These are phyloP conservation scores for Glycine tomentella DNA, from an alignment of 306 rosid genomes.

Conservation along the genomic window DNA sequence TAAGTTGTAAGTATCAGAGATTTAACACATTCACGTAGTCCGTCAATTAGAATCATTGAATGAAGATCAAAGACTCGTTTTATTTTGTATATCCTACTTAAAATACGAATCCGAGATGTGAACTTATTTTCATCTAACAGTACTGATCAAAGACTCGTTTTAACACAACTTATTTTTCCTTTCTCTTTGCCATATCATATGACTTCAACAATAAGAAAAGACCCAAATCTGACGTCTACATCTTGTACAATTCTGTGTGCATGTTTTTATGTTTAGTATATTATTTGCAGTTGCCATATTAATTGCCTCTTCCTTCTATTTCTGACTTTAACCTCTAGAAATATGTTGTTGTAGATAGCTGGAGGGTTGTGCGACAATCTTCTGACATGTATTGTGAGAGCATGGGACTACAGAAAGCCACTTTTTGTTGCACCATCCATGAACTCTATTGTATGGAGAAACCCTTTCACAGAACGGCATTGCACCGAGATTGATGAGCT, in stretches of 20 bases:
- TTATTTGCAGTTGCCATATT: not conserved
- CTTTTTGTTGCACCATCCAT: conserved; percentile 87
- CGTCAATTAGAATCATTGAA: not conserved
- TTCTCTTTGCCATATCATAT: not conserved
- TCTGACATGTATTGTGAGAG: conserved; percentile 77
- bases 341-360: conserved; percentile 60
- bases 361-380: conserved; percentile 87
- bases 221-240: not conserved
- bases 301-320: not conserved
- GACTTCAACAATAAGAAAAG: not conserved
- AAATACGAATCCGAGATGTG: not conserved
- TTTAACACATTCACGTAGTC: not conserved
- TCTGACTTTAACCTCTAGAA: not conserved
- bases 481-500: conserved; percentile 68
- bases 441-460: conserved; percentile 76
- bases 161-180: too few species aligned
- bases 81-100: not conserved
- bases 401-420: conserved; percentile 88
- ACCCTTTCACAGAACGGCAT: conserved; percentile 77
- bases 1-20: not conserved
- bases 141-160: not conserved
- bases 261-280: not conserved
- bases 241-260: not conserved
- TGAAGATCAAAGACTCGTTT: too few species aligned
- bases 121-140: not conserved